Evolutionary conservation across 345 rosid genomes (phyloP).

Genomic region (Pistacia atlantica): DNA sequence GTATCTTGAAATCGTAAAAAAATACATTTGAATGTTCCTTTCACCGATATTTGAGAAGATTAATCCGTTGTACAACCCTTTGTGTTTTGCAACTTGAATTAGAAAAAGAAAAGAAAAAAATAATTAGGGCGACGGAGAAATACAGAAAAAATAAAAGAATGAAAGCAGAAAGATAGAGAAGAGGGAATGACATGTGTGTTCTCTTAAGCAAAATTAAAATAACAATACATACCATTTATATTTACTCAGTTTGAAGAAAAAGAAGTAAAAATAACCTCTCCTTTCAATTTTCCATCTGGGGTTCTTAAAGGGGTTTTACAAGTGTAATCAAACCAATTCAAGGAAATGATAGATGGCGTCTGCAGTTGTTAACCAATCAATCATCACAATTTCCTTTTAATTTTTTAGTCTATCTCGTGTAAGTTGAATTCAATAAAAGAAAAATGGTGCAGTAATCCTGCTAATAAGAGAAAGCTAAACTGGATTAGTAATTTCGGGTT

Average conservation of each 20-base stretch:
- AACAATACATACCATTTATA: too few species aligned
- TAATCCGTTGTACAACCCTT: not conserved
- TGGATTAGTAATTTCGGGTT: not conserved
- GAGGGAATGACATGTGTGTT: not conserved
- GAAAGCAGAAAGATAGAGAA: not conserved
- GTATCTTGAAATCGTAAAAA: not conserved
- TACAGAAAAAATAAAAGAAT: not conserved
- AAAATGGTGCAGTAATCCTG: not conserved
- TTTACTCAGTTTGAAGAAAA: too few species aligned
- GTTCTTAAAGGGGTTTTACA: too few species aligned
- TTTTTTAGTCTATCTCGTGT: too few species aligned
- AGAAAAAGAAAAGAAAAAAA: not conserved
- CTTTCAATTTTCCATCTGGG: too few species aligned
- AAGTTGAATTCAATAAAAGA: not conserved
- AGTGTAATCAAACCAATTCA: not conserved
- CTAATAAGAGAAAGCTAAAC: not conserved
- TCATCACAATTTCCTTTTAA: not conserved
- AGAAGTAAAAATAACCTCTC: too few species aligned
- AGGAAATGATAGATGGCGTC: not conserved
- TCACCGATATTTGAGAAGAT: not conserved
- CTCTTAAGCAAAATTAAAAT: too few species aligned
- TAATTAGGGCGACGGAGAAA: not conserved
- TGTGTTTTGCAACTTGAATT: not conserved
- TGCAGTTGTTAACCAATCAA: not conserved
- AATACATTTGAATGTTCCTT: not conserved